Conservation (phyloP, 1,139 yeast species). For the Scheffersomyces insectosa region DNA sequence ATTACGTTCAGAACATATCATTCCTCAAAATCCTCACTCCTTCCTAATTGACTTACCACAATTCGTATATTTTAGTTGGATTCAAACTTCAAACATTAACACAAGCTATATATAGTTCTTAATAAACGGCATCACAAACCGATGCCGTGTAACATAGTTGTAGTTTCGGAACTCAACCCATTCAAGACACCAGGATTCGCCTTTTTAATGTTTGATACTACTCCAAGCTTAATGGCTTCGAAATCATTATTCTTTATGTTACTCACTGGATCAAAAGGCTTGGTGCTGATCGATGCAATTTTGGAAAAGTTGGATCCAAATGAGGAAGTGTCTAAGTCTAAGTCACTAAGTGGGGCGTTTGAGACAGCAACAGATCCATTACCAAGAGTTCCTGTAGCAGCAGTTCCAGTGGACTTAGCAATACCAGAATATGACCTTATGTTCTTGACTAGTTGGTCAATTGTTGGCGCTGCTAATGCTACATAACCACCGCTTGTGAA, state of each 20-base stretch:
- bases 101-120: too few relatives aligned
- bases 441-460: constrained; percentile 52
- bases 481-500: constrained; percentile 36
- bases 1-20: too few relatives aligned
- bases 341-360: constrained; percentile 43
- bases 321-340: constrained; percentile 63
- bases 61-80: too few relatives aligned
- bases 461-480: constrained; percentile 46
- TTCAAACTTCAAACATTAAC: too few relatives aligned
- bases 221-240: constrained; percentile 29
- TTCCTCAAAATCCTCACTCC: too few relatives aligned
- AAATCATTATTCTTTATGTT: constrained; percentile 38
- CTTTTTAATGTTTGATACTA: constrained; percentile 31
- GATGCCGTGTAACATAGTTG: not conserved
- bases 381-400: constrained; percentile 23
- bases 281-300: constrained; percentile 60
- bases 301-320: constrained; percentile 87
- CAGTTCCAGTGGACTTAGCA: constrained; percentile 27
- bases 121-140: too few relatives aligned
- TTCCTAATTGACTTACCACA: too few relatives aligned
- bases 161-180: constrained; percentile 26
- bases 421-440: constrained; percentile 44
- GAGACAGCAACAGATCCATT: constrained; percentile 12
- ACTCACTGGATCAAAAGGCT: constrained; percentile 70
- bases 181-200: constrained; percentile 31